phyloP scores from a whole-genome alignment of 1,284 basidiomycete genomes.

The Marasmius fiardii region DNA sequence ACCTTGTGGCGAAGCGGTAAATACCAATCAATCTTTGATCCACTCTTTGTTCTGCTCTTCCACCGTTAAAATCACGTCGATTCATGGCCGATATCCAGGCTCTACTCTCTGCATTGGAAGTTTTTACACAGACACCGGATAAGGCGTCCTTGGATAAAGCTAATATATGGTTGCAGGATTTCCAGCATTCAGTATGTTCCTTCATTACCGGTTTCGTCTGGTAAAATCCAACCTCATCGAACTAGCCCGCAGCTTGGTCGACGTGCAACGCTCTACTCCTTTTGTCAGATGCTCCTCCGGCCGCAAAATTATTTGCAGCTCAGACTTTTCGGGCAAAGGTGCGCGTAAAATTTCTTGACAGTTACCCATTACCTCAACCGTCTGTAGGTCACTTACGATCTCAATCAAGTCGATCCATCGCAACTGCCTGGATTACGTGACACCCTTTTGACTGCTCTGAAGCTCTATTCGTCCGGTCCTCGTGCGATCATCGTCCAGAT shows the following conservation, averaged over 20 bases:
- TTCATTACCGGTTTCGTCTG: constrained; percentile 62
- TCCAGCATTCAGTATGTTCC: constrained; percentile 93
- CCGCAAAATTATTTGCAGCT: constrained; percentile 92
- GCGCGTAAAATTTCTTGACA: constrained; percentile 24
- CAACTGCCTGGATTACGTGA: constrained; percentile 82
- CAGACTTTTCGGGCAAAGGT: constrained; percentile 97
- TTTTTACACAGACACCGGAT: constrained; percentile 79
- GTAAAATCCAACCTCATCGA: constrained; percentile 61
- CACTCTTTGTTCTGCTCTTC: not conserved
- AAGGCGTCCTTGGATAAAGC: constrained; percentile 79
- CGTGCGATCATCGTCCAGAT: constrained; percentile 88
- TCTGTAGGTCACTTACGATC: constrained; percentile 89
- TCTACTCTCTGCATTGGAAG: constrained; percentile 69
- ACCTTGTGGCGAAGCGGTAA: not conserved
- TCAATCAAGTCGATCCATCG: constrained; percentile 78
- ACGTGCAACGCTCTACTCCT: constrained; percentile 91
- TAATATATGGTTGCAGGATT: constrained; percentile 92
- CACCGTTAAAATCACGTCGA: constrained; percentile 16
- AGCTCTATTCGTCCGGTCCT: constrained; percentile 71
- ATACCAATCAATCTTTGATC: constrained; percentile 2
- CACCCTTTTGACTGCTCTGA: constrained; percentile 79
- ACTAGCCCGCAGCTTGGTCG: constrained; percentile 93
- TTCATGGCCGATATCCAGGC: constrained; percentile 66
- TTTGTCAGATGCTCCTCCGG: constrained; percentile 72
- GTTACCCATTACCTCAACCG: not conserved